Evolutionary conservation across 1,139 yeast genomes (phyloP), one percentile per base, ranked within the genome.

Genomic region (Kodamaea sp.): DNA sequence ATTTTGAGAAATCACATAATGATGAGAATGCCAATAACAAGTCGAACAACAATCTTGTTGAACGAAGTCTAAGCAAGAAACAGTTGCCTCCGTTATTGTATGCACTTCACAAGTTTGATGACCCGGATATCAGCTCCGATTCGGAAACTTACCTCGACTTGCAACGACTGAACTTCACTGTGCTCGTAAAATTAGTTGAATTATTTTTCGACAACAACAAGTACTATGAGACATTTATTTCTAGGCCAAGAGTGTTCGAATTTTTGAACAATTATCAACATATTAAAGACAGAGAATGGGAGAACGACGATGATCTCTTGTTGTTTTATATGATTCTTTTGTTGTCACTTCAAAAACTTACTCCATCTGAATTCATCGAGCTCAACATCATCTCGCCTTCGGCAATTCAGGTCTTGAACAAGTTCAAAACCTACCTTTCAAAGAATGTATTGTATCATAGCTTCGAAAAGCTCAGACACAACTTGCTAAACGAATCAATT

Each of bases 261-360:
- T 68, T 69, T 34, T 46, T 70, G 15, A 47, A 57, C 10, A 46
- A 46, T 10, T 62, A 66, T 43, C 53, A 55, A 10, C 24, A 45
- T 2, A 55, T 65, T 21, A 55, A 55, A 15, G 66, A 63, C 31
- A 55, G 61, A 37, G 63, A 58, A 26, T 73, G 80, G 79, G 74
- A 70, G 36, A 59, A 69, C 40, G 76, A 73, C 42, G 79, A 74
- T 48, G 79, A 73, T 38, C 51, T 75, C 43, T 55, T 75, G 24
- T 54, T 74, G 28, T 53, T 73, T 23, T 59, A 70, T 32, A 70
- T 72, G 70, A 59, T 75, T 13, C 48, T 75, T 20, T 56, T 72
- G 8, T 51, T 71, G 8, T 53, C 72, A 11, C 45, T 73, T 21
- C 62, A 68, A 37, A 60, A 73, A 31, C 44, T 71, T 20, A 61